Base-by-base conservation (phyloP, 2,329 filamentous ascomycete species). In the Rachicladosporium sp. region DNA sequence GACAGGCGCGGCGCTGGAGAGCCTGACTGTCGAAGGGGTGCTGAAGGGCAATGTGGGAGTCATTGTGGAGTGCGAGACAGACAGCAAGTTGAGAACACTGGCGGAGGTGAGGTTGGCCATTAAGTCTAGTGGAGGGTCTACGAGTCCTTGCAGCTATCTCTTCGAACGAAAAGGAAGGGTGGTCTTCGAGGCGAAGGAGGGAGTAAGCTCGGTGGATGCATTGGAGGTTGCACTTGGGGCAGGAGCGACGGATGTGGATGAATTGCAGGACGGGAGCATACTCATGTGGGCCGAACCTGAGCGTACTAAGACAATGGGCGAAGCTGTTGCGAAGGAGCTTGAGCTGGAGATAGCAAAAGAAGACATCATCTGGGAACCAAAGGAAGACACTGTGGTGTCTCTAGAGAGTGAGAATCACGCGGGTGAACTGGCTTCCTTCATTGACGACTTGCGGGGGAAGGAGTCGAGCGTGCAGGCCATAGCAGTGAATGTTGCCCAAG, bases 361-460 rank as follows among this genome's bases (percentile, higher is more conserved):
- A 11, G 84, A 93, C 41, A 89, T 95, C 38, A 71, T 94, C 33
- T 95, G 85, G 80, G 75, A 80, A 43, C 74, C 86, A 0, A 91
- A 89, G 44, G 76, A 80, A 52, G 87, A 94, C 45, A 88, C 82
- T 0, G 75, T 74, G 56, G 74, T 83, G 11, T 65, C 67, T 6
- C 51, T 88, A 31, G 71, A 80, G 42, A 69, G 73, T 10, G 64
- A 70, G 10, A 67, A 72, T 9, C 68, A 73, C 1, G 69, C 71
- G 0, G 64, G 71, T 36, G 64, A 67, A 11, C 65, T 95, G 21
- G 66, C 68, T 33, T 66, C 71, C 3, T 72, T 93, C 37, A 43
- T 79, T 12, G 67, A 73, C 9, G 62, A 65, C 5, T 50, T 86
- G 29, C 71, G 77, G 42, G 82, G 89, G 36, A 71, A 82, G 41